Evolutionary conservation across 108 stramenopile genomes (phyloP), one percentile per base, ranked within the genome.

Genomic region (Cylindrotheca closterium): DNA sequence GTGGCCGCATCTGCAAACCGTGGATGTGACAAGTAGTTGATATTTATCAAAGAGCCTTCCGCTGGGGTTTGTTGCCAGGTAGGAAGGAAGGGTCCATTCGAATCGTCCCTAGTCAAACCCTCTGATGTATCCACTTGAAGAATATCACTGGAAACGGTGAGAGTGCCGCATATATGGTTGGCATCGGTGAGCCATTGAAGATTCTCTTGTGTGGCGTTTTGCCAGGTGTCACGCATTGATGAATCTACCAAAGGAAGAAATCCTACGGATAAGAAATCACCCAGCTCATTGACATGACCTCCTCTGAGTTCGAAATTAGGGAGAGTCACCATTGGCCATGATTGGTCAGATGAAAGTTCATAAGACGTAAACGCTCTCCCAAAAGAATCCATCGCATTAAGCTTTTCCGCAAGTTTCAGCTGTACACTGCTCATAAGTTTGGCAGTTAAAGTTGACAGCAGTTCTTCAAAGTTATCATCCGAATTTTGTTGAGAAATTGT

Each of bases 51-150:
- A 30, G 5, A n/a, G 24, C 24, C 47, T n/a, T 57, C 23, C 1
- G 47, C 33, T 1, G 75, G 75, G 30, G 32, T 55, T 27, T 3
- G 47, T 32, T 77, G 75, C 75, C 75, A 77, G 19, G 63, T 25
- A n/a, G 75, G 75, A 47, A 55, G 50, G 23, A 47, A 63, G 34
- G 30, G 47, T 28, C 30, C 71, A 29, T 12, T 4, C n/a, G 60
- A 31, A 46, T 47, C 55, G n/a, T 60, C 60, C 2, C 24, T 17
- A 17, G 25, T 28, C 4, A 49, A 12, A 25, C 37, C 60, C 4
- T 57, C 5, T 27, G 24, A 46, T 1, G 21, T 29, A 19, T 73
- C 34, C 57, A 55, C 59, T 1, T 25, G n/a, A 22, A 37, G 64
- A 23, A 66, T 60, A 7, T 42, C 55, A 23, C 30, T 52, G 1